Evolutionary conservation across 2,329 filamentous ascomycete genomes (phyloP).

Genomic region (Corniculantispora saksenae): DNA sequence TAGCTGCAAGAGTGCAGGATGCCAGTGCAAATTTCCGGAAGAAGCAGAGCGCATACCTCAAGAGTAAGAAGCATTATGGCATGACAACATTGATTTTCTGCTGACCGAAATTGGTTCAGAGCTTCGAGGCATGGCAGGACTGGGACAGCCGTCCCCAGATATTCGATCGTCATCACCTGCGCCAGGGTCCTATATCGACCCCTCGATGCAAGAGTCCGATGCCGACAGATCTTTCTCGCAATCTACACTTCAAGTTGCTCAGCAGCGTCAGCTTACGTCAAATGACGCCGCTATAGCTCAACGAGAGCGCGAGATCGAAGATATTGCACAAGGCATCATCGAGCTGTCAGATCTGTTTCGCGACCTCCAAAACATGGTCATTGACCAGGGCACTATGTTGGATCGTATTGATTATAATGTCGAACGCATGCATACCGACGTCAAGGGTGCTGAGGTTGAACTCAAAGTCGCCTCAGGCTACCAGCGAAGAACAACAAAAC

Average conservation of each 20-base stretch:
- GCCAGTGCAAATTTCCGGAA: conserved; percentile 91
- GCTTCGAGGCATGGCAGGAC: conserved; percentile 69
- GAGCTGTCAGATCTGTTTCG: conserved; percentile 96
- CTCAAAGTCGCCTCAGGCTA: conserved; percentile 86
- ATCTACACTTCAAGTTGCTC: conserved; percentile 79
- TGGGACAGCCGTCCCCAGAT: conserved; percentile 48
- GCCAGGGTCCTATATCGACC: conserved; percentile 68
- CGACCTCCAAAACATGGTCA: conserved; percentile 93
- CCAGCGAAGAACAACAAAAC: conserved; percentile 83
- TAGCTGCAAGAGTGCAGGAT: conserved; percentile 86
- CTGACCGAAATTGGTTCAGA: conserved; percentile 48
- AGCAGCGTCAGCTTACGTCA: conserved; percentile 66
- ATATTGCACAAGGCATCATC: conserved; percentile 97
- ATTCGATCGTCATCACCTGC: conserved; percentile 57
- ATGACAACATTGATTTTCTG: background rate
- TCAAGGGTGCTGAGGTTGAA: conserved; percentile 91
- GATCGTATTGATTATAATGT: conserved; percentile 98
- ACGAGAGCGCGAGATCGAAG: conserved; percentile 93
- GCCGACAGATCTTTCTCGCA: conserved; percentile 91
- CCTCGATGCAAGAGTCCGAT: conserved; percentile 89
- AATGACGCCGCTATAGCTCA: conserved; percentile 87
- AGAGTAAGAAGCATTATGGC: conserved; percentile 60
- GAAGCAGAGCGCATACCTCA: conserved; percentile 95
- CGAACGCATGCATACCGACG: conserved; percentile 89
- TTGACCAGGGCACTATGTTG: conserved; percentile 86